These are phyloP conservation scores for Penicillium aurantiogriseum DNA, from an alignment of 2,329 filamentous ascomycete genomes.

Conservation along the genomic window DNA sequence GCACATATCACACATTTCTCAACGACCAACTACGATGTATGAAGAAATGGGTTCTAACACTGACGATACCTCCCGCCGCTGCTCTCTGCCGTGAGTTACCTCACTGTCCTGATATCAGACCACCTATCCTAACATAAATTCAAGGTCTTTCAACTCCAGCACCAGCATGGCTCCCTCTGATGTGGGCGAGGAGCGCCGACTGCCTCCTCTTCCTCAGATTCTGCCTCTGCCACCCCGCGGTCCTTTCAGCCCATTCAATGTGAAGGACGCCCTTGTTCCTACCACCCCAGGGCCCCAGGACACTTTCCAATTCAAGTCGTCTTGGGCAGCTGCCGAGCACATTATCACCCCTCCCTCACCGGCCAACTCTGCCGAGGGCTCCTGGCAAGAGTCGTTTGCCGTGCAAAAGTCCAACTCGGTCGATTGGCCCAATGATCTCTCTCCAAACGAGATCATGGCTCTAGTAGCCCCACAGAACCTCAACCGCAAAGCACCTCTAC, in stretches of 20 bases:
- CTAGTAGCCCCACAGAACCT: constrained; percentile 38
- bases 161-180: constrained; percentile 23
- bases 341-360: constrained; percentile 38
- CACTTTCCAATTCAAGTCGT: constrained; percentile 34
- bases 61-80: constrained; percentile 32
- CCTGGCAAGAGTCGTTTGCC: constrained; percentile 36
- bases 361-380: constrained; percentile 39
- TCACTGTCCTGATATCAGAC: not conserved
- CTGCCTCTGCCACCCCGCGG: constrained; percentile 39
- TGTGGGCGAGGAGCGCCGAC: constrained; percentile 35
- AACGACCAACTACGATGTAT: constrained; percentile 26
- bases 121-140: not conserved
- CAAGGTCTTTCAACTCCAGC: constrained; percentile 22
- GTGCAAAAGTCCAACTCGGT: constrained; percentile 28
- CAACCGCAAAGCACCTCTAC: constrained; percentile 40
- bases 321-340: constrained; percentile 31
- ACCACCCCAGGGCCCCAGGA: constrained; percentile 38
- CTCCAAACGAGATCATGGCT: constrained; percentile 33
- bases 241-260: constrained; percentile 38
- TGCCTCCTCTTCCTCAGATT: constrained; percentile 39
- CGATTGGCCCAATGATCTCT: constrained; percentile 38
- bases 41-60: constrained; percentile 33
- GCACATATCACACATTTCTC: constrained; percentile 7
- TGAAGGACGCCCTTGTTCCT: constrained; percentile 29
- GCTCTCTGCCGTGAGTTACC: constrained; percentile 38